Conservation (phyloP, 805 yeast genomes). For the Vanderwaltozyma yarrowii region DNA sequence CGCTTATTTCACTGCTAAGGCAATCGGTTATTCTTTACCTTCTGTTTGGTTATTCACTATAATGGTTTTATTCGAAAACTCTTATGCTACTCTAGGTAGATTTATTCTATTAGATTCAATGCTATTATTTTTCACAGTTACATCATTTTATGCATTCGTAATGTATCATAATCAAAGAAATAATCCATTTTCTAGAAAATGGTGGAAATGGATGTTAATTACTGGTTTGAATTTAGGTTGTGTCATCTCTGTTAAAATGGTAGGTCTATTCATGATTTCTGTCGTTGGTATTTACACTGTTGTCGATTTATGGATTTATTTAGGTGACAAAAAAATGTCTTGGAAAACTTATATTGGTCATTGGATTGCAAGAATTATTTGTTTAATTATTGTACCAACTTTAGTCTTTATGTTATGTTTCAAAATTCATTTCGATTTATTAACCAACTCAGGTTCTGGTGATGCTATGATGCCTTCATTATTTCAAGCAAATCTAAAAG, state of each 20-base stretch:
- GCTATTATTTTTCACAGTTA: slow-evolving; percentile 64
- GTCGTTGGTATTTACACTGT: slow-evolving; percentile 85
- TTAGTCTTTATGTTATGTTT: slow-evolving; percentile 54
- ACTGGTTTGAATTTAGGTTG: slow-evolving; percentile 87
- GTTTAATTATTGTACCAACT: slow-evolving; percentile 55
- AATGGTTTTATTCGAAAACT: slow-evolving; percentile 57
- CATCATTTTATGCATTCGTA: slow-evolving; percentile 52
- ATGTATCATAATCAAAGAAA: slow-evolving; percentile 41
- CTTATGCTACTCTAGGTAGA: slow-evolving; percentile 61
- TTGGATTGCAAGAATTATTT: slow-evolving; percentile 56
- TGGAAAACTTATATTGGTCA: slow-evolving; percentile 43
- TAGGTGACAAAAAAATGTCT: slow-evolving; percentile 54
- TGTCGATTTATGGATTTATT: slow-evolving; percentile 74
- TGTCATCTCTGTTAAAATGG: slow-evolving; percentile 91
- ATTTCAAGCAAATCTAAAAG: slow-evolving; percentile 67
- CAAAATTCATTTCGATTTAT: slow-evolving; percentile 67
- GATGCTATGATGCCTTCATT: slow-evolving; percentile 71
- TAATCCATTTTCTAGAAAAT: slow-evolving; percentile 53
- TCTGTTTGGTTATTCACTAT: slow-evolving; percentile 52
- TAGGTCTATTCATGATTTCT: slow-evolving; percentile 82
- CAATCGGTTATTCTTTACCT: slow-evolving; percentile 39
- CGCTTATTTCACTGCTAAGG: slow-evolving; percentile 59
- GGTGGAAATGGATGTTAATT: slow-evolving; percentile 90
- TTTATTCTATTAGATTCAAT: slow-evolving; percentile 71
- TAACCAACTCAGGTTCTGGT: slow-evolving; percentile 75